Conservation (phyloP, 73 alveolate genomes). For the Durusdinium trenchii region DNA sequence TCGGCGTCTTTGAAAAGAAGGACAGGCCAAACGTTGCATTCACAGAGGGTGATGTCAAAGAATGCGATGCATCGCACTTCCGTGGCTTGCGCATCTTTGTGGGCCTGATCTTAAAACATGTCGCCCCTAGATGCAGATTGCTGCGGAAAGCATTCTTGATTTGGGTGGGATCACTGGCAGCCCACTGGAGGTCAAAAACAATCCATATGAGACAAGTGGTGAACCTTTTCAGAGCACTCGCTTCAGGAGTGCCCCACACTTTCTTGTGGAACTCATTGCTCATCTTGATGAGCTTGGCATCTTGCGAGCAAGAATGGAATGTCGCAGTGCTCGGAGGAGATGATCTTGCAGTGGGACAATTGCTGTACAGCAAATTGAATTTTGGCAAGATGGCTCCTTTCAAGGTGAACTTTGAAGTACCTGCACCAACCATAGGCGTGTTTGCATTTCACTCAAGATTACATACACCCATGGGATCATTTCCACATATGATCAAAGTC, state of each 20-base stretch:
- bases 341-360: too few species aligned
- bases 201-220: not conserved
- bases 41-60: not conserved
- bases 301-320: too few species aligned
- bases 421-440: too few species aligned
- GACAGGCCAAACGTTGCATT: not conserved
- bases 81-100: not conserved
- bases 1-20: not conserved
- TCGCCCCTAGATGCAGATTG: not conserved
- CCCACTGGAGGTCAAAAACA: not conserved
- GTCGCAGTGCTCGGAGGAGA: too few species aligned
- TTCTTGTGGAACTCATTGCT: not conserved
- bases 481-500: too few species aligned
- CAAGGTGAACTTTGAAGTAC: too few species aligned
- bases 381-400: too few species aligned
- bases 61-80: not conserved
- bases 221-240: not conserved
- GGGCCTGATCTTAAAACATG: not conserved
- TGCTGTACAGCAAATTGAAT: too few species aligned
- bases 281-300: too few species aligned
- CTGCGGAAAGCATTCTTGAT: not conserved
- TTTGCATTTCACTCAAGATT: too few species aligned
- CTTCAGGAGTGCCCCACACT: not conserved
- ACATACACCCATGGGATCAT: too few species aligned
- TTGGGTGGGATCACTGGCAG: not conserved